phyloP scores from a whole-genome alignment of 2,329 filamentous ascomycete species.

The Colletotrichum camelliae region DNA sequence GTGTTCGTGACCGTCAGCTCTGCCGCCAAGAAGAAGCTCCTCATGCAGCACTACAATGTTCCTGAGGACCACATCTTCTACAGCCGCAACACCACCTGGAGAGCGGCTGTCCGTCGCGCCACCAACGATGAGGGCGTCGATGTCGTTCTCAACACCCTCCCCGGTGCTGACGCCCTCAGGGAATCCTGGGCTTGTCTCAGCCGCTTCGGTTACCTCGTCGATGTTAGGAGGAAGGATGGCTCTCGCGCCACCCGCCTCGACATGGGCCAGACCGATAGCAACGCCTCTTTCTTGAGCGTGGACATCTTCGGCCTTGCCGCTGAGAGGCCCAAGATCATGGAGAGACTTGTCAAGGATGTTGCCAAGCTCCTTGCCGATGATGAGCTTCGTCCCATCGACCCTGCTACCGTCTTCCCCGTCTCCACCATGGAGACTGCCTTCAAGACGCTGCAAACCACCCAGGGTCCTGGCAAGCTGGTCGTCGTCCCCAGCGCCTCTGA shows the following conservation, averaged over 20 bases:
- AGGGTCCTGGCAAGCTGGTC: slow-evolving; percentile 47
- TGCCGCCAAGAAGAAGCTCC: slow-evolving; percentile 32
- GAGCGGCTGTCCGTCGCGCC: slow-evolving; percentile 28
- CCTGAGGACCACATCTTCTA: slow-evolving; percentile 32
- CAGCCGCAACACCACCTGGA: slow-evolving; percentile 34
- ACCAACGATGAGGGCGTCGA: slow-evolving; percentile 39
- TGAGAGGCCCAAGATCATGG: slow-evolving; percentile 45
- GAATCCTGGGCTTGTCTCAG: slow-evolving; percentile 50
- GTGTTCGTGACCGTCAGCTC: slow-evolving; percentile 37
- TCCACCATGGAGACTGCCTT: slow-evolving; percentile 44
- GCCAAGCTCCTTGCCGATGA: slow-evolving; percentile 37
- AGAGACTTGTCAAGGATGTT: slow-evolving; percentile 41
- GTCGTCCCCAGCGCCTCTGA: slow-evolving; percentile 47
- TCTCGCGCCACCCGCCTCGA: slow-evolving; percentile 47
- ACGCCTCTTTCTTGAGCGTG: slow-evolving; percentile 50
- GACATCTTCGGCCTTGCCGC: slow-evolving; percentile 50
- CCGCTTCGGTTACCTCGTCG: slow-evolving; percentile 50
- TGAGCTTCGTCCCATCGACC: slow-evolving; percentile 39
- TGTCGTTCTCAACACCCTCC: slow-evolving; percentile 45
- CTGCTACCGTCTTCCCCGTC: slow-evolving; percentile 38
- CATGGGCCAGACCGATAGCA: slow-evolving; percentile 53
- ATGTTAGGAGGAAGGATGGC: slow-evolving; percentile 47
- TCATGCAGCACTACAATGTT: slow-evolving; percentile 32
- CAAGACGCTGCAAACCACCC: slow-evolving; percentile 38
- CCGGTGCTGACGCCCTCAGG: slow-evolving; percentile 45